phyloP scores from a whole-genome alignment of 768 basidiomycete genomes.

The Pleurotus cornucopiae region DNA sequence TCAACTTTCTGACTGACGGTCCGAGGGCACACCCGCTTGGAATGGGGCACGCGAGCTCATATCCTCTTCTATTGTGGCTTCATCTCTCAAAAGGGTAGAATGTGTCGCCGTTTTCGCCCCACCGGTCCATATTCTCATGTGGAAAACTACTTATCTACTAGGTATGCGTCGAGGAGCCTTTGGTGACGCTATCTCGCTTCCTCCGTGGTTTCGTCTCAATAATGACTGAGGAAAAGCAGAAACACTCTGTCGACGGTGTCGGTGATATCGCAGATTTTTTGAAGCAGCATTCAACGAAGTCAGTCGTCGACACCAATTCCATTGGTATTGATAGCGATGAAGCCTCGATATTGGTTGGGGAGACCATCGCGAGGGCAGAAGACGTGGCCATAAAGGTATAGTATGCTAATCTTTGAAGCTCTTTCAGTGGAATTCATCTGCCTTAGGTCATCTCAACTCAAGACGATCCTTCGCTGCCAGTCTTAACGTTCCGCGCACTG shows the following conservation, averaged over 20 bases:
- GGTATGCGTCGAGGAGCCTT: no score
- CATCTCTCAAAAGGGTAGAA: no score
- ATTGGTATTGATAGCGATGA: neutral
- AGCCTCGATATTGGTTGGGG: neutral
- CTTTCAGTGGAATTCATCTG: neutral
- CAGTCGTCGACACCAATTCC: neutral
- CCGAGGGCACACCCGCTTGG: no score
- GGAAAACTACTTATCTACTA: neutral
- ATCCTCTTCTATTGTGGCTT: no score
- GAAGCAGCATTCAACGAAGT: neutral
- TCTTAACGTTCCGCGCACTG: slow-evolving; percentile 43
- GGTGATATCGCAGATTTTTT: neutral
- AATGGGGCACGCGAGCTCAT: no score
- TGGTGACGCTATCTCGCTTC: neutral
- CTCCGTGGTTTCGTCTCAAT: neutral
- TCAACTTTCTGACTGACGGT: no score
- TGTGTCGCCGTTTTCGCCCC: no score
- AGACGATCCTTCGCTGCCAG: slow-evolving; percentile 43
- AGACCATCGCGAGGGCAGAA: slow-evolving; percentile 9
- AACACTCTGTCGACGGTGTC: neutral
- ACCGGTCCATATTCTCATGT: neutral
- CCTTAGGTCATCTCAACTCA: slow-evolving; percentile 41
- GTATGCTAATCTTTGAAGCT: neutral
- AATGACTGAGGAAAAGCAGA: neutral
- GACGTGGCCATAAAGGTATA: slow-evolving; percentile 18